Percentiles rank a stretch among this genome's conserved stretches.
phyloP scores from a whole-genome alignment of 1,284 basidiomycete species.

The Phellopilus nigrolimitatus region DNA sequence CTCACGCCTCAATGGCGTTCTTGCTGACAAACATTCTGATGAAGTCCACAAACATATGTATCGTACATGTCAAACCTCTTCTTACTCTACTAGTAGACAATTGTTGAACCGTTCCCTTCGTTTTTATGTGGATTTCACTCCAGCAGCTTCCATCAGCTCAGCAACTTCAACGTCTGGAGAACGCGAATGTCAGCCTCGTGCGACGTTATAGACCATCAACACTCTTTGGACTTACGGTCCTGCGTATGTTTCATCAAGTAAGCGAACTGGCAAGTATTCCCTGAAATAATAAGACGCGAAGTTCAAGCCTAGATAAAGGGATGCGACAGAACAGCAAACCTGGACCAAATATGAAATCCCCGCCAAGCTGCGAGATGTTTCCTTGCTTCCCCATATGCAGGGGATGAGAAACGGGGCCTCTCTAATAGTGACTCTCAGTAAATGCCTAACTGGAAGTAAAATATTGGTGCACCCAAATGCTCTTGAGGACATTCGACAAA shows the following conservation, averaged over 20 bases:
- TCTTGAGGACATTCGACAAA: slow-evolving; percentile 34
- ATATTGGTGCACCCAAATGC: slow-evolving; percentile 40
- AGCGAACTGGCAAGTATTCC: slow-evolving; percentile 42
- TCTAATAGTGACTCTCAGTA: slow-evolving; percentile 24
- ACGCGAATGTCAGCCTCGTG: background rate
- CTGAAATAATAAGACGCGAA: slow-evolving; percentile 20
- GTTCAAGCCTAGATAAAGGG: background rate
- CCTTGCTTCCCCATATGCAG: slow-evolving; percentile 53
- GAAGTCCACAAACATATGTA: no score
- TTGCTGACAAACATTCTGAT: no score
- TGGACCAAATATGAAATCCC: slow-evolving; percentile 58
- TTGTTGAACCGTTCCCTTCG: no score
- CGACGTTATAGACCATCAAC: background rate
- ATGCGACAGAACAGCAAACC: slow-evolving; percentile 31
- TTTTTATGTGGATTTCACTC: no score
- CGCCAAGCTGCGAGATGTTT: slow-evolving; percentile 53
- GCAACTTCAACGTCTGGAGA: slow-evolving; percentile 39
- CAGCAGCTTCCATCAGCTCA: slow-evolving; percentile 38
- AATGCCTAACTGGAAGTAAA: background rate
- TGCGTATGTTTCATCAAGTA: slow-evolving; percentile 56
- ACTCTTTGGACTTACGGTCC: slow-evolving; percentile 46
- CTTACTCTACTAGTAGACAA: no score
- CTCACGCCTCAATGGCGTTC: no score
- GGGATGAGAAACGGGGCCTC: slow-evolving; percentile 42
- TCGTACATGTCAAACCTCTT: no score